These are phyloP conservation scores for Clavispora asparagi DNA, from an alignment of 805 yeast species.

Conservation along the genomic window DNA sequence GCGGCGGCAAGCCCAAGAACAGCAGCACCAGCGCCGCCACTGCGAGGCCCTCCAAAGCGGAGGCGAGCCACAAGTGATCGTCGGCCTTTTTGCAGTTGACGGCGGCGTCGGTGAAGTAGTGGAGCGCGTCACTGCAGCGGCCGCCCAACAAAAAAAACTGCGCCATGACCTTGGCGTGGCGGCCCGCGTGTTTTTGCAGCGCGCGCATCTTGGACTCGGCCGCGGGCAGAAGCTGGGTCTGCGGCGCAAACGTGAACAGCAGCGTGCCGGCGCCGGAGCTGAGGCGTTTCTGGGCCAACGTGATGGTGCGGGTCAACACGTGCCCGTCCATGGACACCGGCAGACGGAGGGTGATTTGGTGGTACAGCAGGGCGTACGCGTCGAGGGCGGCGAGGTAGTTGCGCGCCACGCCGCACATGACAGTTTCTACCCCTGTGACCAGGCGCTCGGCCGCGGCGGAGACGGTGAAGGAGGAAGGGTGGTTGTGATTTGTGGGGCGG, in stretches of 20 bases:
- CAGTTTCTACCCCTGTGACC: slow-evolving; percentile 46
- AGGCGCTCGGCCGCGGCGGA: slow-evolving; percentile 21
- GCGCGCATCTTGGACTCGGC: slow-evolving; percentile 30
- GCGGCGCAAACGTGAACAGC: slow-evolving; percentile 21
- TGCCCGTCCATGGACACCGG: slow-evolving; percentile 63
- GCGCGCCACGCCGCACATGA: slow-evolving; percentile 67
- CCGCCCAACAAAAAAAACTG: slow-evolving; percentile 80
- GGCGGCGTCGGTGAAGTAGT: slow-evolving; percentile 71
- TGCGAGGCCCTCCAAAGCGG: slow-evolving; percentile 78
- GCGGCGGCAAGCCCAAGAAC: slow-evolving; percentile 49
- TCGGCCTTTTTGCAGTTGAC: slow-evolving; percentile 50
- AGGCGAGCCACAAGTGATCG: slow-evolving; percentile 85
- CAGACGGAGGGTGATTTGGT: slow-evolving; percentile 75
- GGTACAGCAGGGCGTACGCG: slow-evolving; percentile 64
- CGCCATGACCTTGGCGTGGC: slow-evolving; percentile 72
- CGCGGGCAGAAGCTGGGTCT: slow-evolving; percentile 4
- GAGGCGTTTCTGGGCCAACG: slow-evolving; percentile 37
- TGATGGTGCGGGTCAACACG: slow-evolving; percentile 35
- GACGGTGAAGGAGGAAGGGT: slow-evolving; percentile 21
- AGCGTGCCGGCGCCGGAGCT: slow-evolving; percentile 33
- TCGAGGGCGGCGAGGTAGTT: slow-evolving; percentile 61
- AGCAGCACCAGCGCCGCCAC: slow-evolving; percentile 59
- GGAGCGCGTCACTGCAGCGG: slow-evolving; percentile 62
- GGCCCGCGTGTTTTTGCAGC: slow-evolving; percentile 52
- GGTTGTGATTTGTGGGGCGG: too few species aligned